Evolutionary conservation across 352 stramenopile species (phyloP).

Genomic region (Phytophthora idaei): DNA sequence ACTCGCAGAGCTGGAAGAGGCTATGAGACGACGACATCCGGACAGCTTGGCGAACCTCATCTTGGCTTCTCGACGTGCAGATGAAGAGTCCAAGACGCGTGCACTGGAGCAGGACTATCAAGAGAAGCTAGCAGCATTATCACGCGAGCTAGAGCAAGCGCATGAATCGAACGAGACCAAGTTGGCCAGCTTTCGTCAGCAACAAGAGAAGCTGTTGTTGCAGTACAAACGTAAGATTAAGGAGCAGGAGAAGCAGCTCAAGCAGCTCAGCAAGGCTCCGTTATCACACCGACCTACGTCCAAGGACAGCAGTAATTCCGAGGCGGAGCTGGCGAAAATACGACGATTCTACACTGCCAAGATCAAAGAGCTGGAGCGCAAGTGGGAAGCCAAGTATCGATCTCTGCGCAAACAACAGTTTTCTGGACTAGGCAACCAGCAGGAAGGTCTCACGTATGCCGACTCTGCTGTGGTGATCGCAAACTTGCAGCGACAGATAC

Average conservation of each 20-base stretch:
- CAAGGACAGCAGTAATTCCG: conserved; percentile 20
- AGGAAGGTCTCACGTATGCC: conserved; percentile 39
- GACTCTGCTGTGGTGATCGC: conserved; percentile 45
- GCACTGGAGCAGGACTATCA: conserved; percentile 45
- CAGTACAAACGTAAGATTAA: conserved; percentile 72
- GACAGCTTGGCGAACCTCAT: conserved; percentile 85
- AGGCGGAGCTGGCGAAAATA: conserved; percentile 55
- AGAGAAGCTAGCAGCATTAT: conserved; percentile 46
- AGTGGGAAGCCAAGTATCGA: conserved; percentile 75
- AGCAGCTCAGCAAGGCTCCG: conserved; percentile 24
- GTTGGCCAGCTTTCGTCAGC: conserved; percentile 73
- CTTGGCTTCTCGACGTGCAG: conserved; percentile 64
- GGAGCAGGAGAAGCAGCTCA: conserved; percentile 51
- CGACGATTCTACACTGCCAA: conserved; percentile 79
- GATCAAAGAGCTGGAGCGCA: conserved; percentile 76
- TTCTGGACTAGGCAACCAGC: conserved; percentile 23
- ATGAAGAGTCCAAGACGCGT: conserved; percentile 64
- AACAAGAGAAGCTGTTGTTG: conserved; percentile 77
- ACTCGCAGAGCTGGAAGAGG: conserved; percentile 73
- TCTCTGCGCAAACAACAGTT: conserved; percentile 58
- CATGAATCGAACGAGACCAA: conserved; percentile 62
- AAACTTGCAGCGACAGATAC: conserved; percentile 43
- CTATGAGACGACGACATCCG: conserved; percentile 75
- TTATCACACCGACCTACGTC: conserved; percentile 11
- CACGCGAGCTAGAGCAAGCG: conserved; percentile 53